These are phyloP conservation scores for Polytrichum commune DNA, from an alignment of 225 moss, liverwort and hornwort genomes.

Conservation along the genomic window DNA sequence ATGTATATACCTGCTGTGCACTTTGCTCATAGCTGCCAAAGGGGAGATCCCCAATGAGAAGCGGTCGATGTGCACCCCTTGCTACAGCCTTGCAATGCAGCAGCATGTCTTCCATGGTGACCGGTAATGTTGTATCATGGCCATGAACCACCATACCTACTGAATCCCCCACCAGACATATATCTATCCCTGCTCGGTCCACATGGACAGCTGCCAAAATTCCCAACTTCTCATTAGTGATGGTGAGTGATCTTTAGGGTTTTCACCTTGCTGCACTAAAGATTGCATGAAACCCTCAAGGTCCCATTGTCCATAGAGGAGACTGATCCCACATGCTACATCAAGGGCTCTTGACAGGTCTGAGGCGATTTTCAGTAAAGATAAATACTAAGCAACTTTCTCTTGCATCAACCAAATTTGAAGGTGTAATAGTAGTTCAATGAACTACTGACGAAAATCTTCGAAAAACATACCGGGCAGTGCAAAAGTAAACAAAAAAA, in stretches of 20 bases:
- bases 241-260: not conserved
- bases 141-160: constrained; percentile 99
- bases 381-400: too few relatives aligned
- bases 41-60: constrained; percentile 86
- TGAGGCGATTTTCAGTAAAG: too few relatives aligned
- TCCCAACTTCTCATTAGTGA: not conserved
- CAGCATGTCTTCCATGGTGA: constrained; percentile 92
- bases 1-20: constrained; percentile 67
- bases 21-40: constrained; percentile 98
- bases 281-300: too few relatives aligned
- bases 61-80: constrained; percentile 80
- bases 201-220: constrained; percentile 69
- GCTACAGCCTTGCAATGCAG: constrained; percentile 86
- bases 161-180: constrained; percentile 86
- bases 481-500: not conserved
- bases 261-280: too few relatives aligned
- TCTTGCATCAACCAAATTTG: too few relatives aligned
- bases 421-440: too few relatives aligned
- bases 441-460: too few relatives aligned
- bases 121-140: constrained; percentile 90
- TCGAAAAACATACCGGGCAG: too few relatives aligned
- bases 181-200: constrained; percentile 88
- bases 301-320: too few relatives aligned
- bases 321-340: too few relatives aligned
- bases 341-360: too few relatives aligned